These are phyloP conservation scores for Sistotremastrum niveocremeum DNA, from an alignment of 768 basidiomycete species.

Conservation along the genomic window DNA sequence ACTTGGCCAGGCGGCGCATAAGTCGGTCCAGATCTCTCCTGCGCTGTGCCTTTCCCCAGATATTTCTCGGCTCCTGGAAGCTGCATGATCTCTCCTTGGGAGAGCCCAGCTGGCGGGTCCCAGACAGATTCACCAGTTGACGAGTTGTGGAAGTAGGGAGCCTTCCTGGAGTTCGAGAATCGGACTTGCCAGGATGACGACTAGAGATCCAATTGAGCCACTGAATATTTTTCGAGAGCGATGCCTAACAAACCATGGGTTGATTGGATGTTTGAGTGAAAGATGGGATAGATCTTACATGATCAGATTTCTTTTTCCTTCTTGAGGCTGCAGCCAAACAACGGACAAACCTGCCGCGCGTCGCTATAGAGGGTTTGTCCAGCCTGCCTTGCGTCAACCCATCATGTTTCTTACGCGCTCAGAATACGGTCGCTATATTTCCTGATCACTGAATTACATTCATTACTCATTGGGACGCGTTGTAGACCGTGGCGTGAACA, in stretches of 20 bases:
- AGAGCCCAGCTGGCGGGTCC: constrained; percentile 55
- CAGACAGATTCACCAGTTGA: constrained; percentile 61
- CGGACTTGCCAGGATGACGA: constrained; percentile 64
- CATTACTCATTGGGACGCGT: neutral
- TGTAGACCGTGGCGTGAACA: constrained; percentile 94
- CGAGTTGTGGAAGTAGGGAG: constrained; percentile 84
- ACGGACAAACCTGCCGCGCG: too few species aligned
- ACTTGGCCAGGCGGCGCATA: constrained; percentile 37
- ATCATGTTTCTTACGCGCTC: constrained; percentile 89
- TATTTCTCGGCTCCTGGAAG: constrained; percentile 14
- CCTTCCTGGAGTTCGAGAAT: constrained; percentile 58
- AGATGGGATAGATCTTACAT: too few species aligned
- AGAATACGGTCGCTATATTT: constrained; percentile 58
- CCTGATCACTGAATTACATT: neutral
- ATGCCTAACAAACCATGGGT: too few species aligned
- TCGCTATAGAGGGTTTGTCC: too few species aligned
- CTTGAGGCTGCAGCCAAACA: too few species aligned
- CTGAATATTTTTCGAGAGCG: too few species aligned
- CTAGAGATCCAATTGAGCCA: neutral
- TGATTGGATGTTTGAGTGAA: too few species aligned
- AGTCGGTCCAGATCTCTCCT: constrained; percentile 5
- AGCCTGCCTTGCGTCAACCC: neutral
- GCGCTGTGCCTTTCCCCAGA: constrained; percentile 3
- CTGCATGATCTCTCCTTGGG: constrained; percentile 40
- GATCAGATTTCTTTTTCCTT: too few species aligned